phyloP scores from a whole-genome alignment of 139 green algal species.

The Ulvella scutata region DNA sequence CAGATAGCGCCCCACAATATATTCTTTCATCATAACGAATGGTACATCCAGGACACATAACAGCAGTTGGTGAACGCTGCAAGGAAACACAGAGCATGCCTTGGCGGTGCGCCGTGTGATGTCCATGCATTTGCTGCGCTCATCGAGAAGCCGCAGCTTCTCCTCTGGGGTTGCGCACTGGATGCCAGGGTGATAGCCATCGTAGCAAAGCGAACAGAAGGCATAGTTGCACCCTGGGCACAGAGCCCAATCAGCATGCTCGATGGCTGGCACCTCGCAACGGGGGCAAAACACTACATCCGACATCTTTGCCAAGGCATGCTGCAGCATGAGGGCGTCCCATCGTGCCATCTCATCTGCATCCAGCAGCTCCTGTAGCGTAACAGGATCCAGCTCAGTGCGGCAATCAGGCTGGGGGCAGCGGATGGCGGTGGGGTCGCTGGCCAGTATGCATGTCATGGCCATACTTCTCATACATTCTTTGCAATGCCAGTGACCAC shows the following conservation, averaged over 20 bases:
- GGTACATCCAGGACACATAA: too few relatives aligned
- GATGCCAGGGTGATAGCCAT: constrained; percentile 43
- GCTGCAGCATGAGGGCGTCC: constrained; percentile 57
- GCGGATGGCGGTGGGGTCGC: not conserved
- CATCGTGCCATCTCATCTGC: constrained; percentile 34
- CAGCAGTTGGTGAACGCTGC: too few relatives aligned
- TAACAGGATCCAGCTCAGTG: not conserved
- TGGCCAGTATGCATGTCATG: not conserved
- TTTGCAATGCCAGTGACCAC: not conserved
- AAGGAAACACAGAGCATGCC: too few relatives aligned
- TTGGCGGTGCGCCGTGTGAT: too few relatives aligned
- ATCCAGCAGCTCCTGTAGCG: not conserved
- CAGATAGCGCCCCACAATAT: too few relatives aligned
- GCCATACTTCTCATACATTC: not conserved
- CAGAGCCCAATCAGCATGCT: constrained; percentile 57
- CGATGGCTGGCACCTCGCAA: constrained; percentile 43
- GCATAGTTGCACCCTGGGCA: constrained; percentile 56
- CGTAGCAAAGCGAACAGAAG: constrained; percentile 61
- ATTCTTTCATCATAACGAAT: too few relatives aligned
- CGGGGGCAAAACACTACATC: constrained; percentile 73
- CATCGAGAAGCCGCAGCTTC: not conserved
- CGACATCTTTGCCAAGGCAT: constrained; percentile 55
- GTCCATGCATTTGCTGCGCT: too few relatives aligned
- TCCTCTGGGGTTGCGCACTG: not conserved
- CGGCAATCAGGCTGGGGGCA: not conserved